Percentiles rank a stretch among this genome's conserved stretches.
phyloP scores from a whole-genome alignment of 176 grass and related monocot genomes.

The Cocos nucifera region DNA sequence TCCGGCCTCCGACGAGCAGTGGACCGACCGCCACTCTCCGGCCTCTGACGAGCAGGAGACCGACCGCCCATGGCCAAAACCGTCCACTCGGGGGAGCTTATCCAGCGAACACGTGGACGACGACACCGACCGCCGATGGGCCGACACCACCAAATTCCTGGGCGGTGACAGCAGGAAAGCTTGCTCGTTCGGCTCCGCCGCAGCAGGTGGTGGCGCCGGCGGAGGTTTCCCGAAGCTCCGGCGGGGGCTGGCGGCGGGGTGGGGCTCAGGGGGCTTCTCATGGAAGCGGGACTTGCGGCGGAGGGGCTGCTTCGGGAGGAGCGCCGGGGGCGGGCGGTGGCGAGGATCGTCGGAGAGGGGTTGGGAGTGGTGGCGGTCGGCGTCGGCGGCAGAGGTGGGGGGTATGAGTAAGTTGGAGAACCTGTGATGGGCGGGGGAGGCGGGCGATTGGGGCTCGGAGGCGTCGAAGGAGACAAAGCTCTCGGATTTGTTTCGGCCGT shows the following conservation, averaged over 20 bases:
- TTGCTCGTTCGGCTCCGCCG: neutral
- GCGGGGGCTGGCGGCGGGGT: conserved; percentile 5
- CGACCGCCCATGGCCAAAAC: neutral
- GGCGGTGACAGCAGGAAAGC: conserved; percentile 19
- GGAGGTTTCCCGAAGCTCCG: conserved; percentile 1
- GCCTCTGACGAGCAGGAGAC: neutral
- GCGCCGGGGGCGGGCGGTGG: conserved; percentile 8
- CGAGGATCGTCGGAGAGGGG: conserved; percentile 3
- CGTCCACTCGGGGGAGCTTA: neutral
- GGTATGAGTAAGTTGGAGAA: no score
- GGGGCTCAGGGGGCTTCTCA: conserved; percentile 4
- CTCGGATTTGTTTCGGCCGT: conserved; percentile 7
- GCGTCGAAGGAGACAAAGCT: conserved; percentile 15
- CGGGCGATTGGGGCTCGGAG: neutral
- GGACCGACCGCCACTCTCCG: neutral
- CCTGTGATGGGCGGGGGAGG: no score
- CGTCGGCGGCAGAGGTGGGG: no score
- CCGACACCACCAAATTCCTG: conserved; percentile 14
- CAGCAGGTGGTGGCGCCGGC: neutral
- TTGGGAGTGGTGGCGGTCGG: no score
- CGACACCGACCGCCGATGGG: conserved; percentile 7
- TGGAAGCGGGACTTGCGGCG: conserved; percentile 66
- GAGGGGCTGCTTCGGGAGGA: conserved; percentile 40
- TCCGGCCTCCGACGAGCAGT: conserved; percentile 1
- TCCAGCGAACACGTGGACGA: conserved; percentile 12